phyloP scores from a whole-genome alignment of 208 protist species.

The Phytomonas francai region DNA sequence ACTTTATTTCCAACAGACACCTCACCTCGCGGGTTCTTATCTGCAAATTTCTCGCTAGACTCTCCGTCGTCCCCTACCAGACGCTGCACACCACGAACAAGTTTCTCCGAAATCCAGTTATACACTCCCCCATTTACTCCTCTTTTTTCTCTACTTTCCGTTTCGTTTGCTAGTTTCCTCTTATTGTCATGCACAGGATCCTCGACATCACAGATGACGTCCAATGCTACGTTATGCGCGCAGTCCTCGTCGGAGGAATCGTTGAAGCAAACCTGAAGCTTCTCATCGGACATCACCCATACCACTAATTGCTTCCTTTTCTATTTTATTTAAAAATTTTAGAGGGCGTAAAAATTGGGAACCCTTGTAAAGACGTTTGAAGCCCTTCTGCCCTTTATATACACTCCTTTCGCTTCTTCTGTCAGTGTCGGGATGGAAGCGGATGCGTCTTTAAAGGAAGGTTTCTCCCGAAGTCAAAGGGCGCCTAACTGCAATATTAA shows the following conservation, averaged over 20 bases:
- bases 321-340: not conserved
- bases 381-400: not conserved
- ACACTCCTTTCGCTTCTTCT: not conserved
- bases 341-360: no score
- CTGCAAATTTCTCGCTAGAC: not conserved
- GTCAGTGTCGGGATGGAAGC: not conserved
- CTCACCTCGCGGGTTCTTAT: not conserved
- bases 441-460: not conserved
- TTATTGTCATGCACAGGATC: not conserved
- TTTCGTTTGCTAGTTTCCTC: not conserved
- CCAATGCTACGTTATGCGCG: slow-evolving; percentile 32
- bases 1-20: no score
- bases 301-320: not conserved
- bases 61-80: not conserved
- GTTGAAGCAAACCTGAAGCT: slow-evolving; percentile 42
- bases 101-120: not conserved
- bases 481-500: not conserved
- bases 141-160: not conserved
- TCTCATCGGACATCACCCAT: not conserved
- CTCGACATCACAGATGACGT: slow-evolving; percentile 12
- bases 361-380: no score
- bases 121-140: not conserved
- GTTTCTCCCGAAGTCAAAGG: not conserved
- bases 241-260: slow-evolving; percentile 72
- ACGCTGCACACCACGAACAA: not conserved